These are phyloP conservation scores for Musa troglodytarum DNA, from an alignment of 176 grass and related monocot genomes.

Conservation along the genomic window DNA sequence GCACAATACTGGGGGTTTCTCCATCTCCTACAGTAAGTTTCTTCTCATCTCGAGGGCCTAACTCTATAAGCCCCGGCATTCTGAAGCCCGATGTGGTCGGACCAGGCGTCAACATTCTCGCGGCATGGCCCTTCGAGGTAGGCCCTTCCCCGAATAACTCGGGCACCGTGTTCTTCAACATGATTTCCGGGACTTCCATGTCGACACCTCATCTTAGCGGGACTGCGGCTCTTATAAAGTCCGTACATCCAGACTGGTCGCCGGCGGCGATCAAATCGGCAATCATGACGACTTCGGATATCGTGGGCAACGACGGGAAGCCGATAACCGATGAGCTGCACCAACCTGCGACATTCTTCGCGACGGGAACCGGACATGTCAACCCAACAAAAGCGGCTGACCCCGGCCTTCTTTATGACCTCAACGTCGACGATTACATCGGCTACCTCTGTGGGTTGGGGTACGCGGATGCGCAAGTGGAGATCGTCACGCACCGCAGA, in stretches of 20 bases:
- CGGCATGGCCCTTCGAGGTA: conserved; percentile 37
- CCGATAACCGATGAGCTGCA: conserved; percentile 28
- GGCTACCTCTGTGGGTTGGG: conserved; percentile 33
- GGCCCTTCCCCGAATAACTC: not conserved
- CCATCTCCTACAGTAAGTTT: conserved; percentile 29
- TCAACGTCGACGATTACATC: conserved; percentile 18
- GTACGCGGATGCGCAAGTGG: conserved; percentile 19
- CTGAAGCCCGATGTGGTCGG: conserved; percentile 48
- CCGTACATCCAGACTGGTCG: conserved; percentile 37
- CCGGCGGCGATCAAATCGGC: conserved; percentile 49
- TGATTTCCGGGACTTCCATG: conserved; percentile 62
- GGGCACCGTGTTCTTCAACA: conserved; percentile 16
- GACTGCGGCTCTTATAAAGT: conserved; percentile 41
- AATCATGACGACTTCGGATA: conserved; percentile 59
- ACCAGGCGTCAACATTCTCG: conserved; percentile 41
- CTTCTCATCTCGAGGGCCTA: conserved; percentile 57
- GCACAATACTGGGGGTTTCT: conserved; percentile 33
- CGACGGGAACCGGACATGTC: conserved; percentile 39
- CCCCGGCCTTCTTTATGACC: conserved; percentile 42
- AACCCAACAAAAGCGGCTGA: conserved; percentile 32
- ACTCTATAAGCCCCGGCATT: conserved; percentile 9
- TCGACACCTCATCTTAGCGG: conserved; percentile 56
- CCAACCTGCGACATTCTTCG: conserved; percentile 23
- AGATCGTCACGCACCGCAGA: conserved; percentile 19
- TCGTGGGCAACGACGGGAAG: conserved; percentile 15